Conservation (phyloP, 139 green algal genomes). For the Tetraselmis striata region DNA sequence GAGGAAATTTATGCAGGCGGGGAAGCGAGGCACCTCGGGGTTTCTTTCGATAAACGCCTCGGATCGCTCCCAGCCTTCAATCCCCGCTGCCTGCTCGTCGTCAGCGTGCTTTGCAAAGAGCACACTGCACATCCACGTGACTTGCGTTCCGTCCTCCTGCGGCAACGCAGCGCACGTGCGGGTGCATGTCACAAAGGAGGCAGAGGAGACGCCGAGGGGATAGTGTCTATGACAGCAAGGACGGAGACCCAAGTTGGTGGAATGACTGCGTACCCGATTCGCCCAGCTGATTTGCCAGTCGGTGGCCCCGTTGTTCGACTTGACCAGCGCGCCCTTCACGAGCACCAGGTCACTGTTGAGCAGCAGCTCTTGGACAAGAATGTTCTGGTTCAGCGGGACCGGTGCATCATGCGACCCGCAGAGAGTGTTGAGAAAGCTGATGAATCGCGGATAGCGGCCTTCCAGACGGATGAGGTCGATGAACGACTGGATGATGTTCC, state of each 20-base stretch:
- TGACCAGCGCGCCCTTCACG: not conserved
- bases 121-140: not conserved
- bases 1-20: no score
- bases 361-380: conserved; percentile 17
- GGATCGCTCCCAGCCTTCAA: not conserved
- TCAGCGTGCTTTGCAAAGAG: not conserved
- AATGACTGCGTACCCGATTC: not conserved
- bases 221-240: no score
- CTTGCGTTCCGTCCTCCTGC: no score
- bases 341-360: not conserved
- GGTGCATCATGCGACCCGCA: conserved; percentile 19
- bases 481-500: conserved; percentile 8
- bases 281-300: not conserved
- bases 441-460: conserved; percentile 20
- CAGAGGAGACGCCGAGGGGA: no score
- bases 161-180: no score
- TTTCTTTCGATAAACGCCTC: not conserved
- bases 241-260: no score
- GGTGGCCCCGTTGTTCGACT: not conserved
- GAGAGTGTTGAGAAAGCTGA: conserved; percentile 29
- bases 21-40: no score
- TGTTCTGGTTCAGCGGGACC: conserved; percentile 31
- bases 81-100: not conserved
- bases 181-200: no score
- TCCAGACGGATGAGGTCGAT: conserved; percentile 14